Base-by-base conservation (phyloP, 2,329 filamentous ascomycete species). In the Neonectria punicea region DNA sequence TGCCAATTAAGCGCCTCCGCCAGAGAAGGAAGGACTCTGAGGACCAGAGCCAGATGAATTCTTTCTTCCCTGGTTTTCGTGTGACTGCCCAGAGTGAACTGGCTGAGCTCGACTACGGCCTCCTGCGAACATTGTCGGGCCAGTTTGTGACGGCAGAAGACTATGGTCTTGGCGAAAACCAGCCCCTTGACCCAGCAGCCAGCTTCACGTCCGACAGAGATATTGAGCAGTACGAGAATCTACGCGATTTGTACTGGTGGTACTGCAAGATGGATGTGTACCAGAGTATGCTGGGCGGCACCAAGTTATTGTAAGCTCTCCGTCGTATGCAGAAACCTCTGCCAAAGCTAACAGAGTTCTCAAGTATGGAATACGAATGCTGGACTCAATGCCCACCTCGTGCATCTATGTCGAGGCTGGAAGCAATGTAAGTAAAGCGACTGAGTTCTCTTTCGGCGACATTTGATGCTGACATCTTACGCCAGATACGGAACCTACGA, bases 161-260 rank as follows among this genome's bases (percentile, higher is more conserved):
- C 34, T 78, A 81, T 16, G 80, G 80, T 9, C 75, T 81, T 1
- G 68, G 69, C 28, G 72, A 76, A 6, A 72, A 70, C 5, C 76
- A 77, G 43, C 61, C 65, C 2, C 66, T 77, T 6, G 72, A 76
- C 20, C 67, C 71, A n/a, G 61, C 70, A 3, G 62, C 58, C 7
- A 41, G 61, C 10, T 66, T 66, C 5, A 67, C 74, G 7, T 86
- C 86, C 1, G 81, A 86, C 39, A 84, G 82, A 66, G 94, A 98
- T 66, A 85, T 97, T 53, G 90, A 93, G 67, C 90, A 87, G 44
- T 97, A 92, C 74, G 92, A 96, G 73, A 90, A 92, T 16, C 84
- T 96, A 43, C 89, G 92, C 68, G 96, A 98, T 79, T 81, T 98
- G 5, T 97, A 92, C 76, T 99, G 95, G 94, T 98, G 94, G 92